Evolutionary conservation across 345 rosid species (phyloP).

Genomic region (Gossypium stocksii): DNA sequence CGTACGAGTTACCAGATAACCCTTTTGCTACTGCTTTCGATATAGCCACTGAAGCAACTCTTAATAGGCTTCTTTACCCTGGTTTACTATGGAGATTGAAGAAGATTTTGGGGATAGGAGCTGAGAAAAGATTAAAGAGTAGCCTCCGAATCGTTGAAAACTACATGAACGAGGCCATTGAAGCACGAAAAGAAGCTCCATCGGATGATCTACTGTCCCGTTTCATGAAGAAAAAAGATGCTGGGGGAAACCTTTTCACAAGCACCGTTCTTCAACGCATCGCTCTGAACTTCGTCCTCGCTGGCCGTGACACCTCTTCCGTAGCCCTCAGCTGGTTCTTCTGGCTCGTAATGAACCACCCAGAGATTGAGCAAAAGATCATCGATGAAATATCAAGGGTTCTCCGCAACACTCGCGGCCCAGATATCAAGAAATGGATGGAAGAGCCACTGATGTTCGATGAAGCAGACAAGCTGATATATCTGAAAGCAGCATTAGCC

Average conservation of each 20-base stretch:
- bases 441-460: constrained; percentile 67
- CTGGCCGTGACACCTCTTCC: constrained; percentile 90
- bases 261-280: constrained; percentile 66
- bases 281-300: constrained; percentile 82
- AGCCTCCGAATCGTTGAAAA: constrained; percentile 54
- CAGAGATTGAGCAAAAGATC: constrained; percentile 56
- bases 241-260: constrained; percentile 49
- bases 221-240: constrained; percentile 72
- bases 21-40: constrained; percentile 76
- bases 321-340: constrained; percentile 95
- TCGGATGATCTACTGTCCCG: constrained; percentile 78
- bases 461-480: constrained; percentile 65
- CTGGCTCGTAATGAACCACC: constrained; percentile 75
- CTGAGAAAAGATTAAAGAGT: constrained; percentile 48
- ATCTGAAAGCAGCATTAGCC: constrained; percentile 79
- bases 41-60: constrained; percentile 79
- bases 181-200: constrained; percentile 56
- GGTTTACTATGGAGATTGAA: constrained; percentile 60
- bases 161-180: constrained; percentile 71
- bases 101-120: constrained; percentile 54
- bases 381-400: constrained; percentile 50
- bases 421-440: constrained; percentile 49
- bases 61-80: constrained; percentile 70
- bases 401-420: constrained; percentile 62
- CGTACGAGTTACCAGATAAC: constrained; percentile 65